Base-by-base conservation (phyloP, 129 eudicot genomes). In the Logfia minima region DNA sequence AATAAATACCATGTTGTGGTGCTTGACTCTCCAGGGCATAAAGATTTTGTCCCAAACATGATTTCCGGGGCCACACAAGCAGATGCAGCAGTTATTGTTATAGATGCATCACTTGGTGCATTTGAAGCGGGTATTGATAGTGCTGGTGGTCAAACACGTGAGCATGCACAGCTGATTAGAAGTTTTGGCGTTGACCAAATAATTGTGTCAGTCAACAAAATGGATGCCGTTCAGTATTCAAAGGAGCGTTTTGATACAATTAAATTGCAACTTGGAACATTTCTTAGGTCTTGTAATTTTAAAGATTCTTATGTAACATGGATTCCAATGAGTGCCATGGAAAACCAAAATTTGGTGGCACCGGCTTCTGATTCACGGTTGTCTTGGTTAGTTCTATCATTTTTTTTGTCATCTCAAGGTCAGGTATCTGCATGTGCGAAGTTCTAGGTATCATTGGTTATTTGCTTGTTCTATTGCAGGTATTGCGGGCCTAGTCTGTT, bases 11-110 rank as follows among this genome's bases (percentile, higher is more conserved):
- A 84, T 76, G 87, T 95, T 75, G 99, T 95, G 72, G 79, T 95
- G 64, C 96, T 95, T 0, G 99, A 95, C 75, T 91, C 99, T 17
- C 99, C 99, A 0, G 99, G 99, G 29, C 99, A 95, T 79, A 89
- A 87, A 83, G 99, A 95, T 82, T 95, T 91, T 80, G 96, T 95
- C 60, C 99, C 99, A 66, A 95, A 95, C 84, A 88, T 95, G 97
- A 95, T 95, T 34, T 91, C 96, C 3, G 99, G 99, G 32, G 99
- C 99, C 75, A 89, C 96, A 56, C 99, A 95, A 89, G 97, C 99
- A 69, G 99, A 95, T 86, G 96, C 99, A 52, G 97, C 99, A 51
- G 75, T 95, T 84, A 87, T 95, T 39, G 97, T 95, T 35, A 80
- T 95, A 35, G 99, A 95, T 77, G 96, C 99, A 61, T 87, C 96